phyloP scores from a whole-genome alignment of 495 filamentous ascomycete genomes.

The Chaetomidium leptoderma region DNA sequence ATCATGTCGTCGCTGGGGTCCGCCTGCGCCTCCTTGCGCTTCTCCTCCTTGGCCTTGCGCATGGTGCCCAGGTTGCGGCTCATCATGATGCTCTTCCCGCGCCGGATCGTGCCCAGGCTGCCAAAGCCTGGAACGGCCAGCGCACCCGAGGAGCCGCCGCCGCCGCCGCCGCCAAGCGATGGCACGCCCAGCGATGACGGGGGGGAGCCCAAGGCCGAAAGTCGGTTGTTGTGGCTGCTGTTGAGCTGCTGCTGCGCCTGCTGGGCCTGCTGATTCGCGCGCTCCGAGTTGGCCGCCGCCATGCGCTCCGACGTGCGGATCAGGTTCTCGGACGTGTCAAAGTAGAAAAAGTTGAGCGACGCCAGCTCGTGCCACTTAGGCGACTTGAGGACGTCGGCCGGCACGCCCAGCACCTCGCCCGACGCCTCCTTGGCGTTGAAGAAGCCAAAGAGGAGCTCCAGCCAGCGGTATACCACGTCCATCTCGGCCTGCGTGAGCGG shows the following conservation, averaged over 20 bases:
- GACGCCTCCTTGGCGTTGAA: slow-evolving; percentile 91
- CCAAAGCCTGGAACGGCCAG: slow-evolving; percentile 53
- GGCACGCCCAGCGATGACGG: slow-evolving; percentile 34
- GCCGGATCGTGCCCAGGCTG: slow-evolving; percentile 66
- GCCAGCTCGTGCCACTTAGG: slow-evolving; percentile 98
- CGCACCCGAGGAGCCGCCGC: background rate
- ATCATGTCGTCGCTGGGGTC: slow-evolving; percentile 99
- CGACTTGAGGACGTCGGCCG: slow-evolving; percentile 84
- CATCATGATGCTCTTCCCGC: slow-evolving; percentile 93
- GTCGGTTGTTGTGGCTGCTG: slow-evolving; percentile 53
- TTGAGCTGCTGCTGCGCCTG: slow-evolving; percentile 25
- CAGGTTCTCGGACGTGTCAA: slow-evolving; percentile 84
- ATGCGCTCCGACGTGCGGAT: slow-evolving; percentile 92
- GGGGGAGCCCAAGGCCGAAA: too few species aligned
- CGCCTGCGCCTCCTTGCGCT: slow-evolving; percentile 88
- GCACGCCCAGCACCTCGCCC: slow-evolving; percentile 81
- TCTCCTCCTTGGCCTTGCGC: slow-evolving; percentile 91
- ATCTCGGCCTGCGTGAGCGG: slow-evolving; percentile 84
- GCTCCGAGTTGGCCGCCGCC: slow-evolving; percentile 80
- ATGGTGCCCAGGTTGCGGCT: slow-evolving; percentile 94
- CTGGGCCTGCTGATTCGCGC: slow-evolving; percentile 60
- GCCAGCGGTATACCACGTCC: slow-evolving; percentile 93
- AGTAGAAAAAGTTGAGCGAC: slow-evolving; percentile 96
- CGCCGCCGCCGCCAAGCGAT: too few species aligned
- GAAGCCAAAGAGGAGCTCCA: slow-evolving; percentile 86